Conservation (phyloP, 805 yeast species). For the Sporopachydermia quercuum region DNA sequence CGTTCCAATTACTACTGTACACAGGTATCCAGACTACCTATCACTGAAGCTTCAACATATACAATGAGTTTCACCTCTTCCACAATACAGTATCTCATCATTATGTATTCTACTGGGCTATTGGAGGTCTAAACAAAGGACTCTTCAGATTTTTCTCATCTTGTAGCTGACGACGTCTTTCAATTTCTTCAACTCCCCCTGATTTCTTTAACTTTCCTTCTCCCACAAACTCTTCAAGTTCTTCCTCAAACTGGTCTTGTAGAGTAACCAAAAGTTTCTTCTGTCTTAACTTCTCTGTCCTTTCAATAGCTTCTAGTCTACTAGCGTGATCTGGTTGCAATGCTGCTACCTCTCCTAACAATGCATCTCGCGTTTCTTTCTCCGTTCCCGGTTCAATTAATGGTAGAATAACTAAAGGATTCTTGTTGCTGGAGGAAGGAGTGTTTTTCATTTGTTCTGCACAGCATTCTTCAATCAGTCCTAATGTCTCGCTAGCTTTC, state of each 20-base stretch:
- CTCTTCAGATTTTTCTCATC: conserved; percentile 59
- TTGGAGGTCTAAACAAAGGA: conserved; percentile 24
- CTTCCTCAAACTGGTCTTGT: conserved; percentile 64
- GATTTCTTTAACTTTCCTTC: conserved; percentile 61
- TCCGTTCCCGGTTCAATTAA: conserved; percentile 43
- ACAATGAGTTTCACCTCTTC: no score
- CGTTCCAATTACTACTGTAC: no score
- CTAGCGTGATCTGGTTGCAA: conserved; percentile 73
- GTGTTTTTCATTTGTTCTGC: conserved; percentile 59
- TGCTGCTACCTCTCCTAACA: conserved; percentile 64
- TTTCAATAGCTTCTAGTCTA: conserved; percentile 76
- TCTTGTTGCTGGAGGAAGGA: conserved; percentile 5
- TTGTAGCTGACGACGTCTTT: conserved; percentile 46
- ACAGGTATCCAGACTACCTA: no score
- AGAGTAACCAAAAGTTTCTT: conserved; percentile 46
- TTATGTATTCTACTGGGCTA: no score
- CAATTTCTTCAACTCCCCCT: conserved; percentile 85
- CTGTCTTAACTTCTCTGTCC: conserved; percentile 70
- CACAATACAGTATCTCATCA: no score
- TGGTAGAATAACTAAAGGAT: conserved; percentile 12
- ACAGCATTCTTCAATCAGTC: conserved; percentile 66
- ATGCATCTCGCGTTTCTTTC: conserved; percentile 54
- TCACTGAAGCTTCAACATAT: no score
- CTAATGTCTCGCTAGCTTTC: conserved; percentile 70
- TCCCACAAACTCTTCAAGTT: conserved; percentile 71